Evolutionary conservation across 2,329 filamentous ascomycete genomes (phyloP).

Genomic region (Diplodia intermedia): DNA sequence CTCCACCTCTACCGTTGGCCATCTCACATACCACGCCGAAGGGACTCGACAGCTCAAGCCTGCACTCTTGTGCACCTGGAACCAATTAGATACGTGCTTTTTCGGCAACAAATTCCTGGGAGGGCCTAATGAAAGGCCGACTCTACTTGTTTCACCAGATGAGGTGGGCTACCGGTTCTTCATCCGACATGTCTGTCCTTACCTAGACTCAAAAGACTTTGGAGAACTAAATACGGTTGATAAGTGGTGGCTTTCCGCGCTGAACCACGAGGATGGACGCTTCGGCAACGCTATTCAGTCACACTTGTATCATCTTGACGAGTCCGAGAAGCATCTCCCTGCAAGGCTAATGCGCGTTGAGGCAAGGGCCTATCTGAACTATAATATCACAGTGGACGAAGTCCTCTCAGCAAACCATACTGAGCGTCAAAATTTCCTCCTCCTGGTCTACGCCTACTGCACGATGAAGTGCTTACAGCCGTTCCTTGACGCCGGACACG

Average conservation of each 20-base stretch:
- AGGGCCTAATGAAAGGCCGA: background rate
- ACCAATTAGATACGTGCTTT: no score
- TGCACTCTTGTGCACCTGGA: no score
- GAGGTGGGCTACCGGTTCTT: background rate
- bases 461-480: background rate
- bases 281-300: background rate
- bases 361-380: background rate
- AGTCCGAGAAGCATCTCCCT: background rate
- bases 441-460: background rate
- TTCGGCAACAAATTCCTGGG: background rate
- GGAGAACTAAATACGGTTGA: background rate
- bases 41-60: no score
- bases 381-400: background rate
- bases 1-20: no score
- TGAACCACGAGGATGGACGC: background rate
- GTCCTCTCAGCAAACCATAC: background rate
- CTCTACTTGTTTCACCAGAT: background rate
- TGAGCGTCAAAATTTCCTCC: background rate
- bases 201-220: background rate
- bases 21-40: no score
- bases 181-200: background rate
- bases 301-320: background rate
- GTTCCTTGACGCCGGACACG: background rate
- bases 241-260: background rate
- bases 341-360: background rate